Percentiles rank a stretch among this genome's conserved stretches.
Conservation (phyloP, 768 basidiomycete genomes). For the Russula foetens region DNA sequence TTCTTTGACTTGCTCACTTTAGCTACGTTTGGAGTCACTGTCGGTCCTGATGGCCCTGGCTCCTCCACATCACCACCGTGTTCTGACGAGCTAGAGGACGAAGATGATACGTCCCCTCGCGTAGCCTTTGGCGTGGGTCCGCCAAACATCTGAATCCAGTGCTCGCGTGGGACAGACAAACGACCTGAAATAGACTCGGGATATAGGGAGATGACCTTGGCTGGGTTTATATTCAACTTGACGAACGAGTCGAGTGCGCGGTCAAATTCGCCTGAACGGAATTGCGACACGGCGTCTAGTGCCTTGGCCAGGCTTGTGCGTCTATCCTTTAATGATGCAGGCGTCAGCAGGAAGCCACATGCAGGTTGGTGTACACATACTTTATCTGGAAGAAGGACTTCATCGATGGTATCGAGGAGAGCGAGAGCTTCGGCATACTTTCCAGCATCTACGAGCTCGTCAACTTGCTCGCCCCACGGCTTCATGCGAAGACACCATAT, state of each 20-base stretch:
- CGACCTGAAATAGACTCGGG: slow-evolving; percentile 76
- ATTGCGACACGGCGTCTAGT: slow-evolving; percentile 73
- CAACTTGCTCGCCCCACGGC: slow-evolving; percentile 73
- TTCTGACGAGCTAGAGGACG: slow-evolving; percentile 9
- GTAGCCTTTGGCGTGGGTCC: slow-evolving; percentile 40
- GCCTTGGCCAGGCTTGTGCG: slow-evolving; percentile 54
- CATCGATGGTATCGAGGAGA: slow-evolving; percentile 63
- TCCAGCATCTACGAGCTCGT: slow-evolving; percentile 66
- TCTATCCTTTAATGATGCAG: slow-evolving; percentile 35
- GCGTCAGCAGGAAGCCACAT: neutral
- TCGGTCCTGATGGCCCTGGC: neutral
- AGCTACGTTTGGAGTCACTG: slow-evolving; percentile 27
- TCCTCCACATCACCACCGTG: slow-evolving; percentile 7
- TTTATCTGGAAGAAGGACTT: slow-evolving; percentile 52
- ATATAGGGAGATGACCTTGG: slow-evolving; percentile 87
- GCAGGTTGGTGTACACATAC: slow-evolving; percentile 26
- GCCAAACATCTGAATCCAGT: slow-evolving; percentile 80
- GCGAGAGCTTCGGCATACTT: slow-evolving; percentile 75
- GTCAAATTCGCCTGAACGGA: slow-evolving; percentile 60
- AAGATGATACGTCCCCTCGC: slow-evolving; percentile 23
- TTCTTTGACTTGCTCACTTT: slow-evolving; percentile 46
- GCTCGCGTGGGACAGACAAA: slow-evolving; percentile 54
- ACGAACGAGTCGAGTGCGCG: slow-evolving; percentile 82
- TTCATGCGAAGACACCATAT: slow-evolving; percentile 72
- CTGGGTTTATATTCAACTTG: slow-evolving; percentile 84